Evolutionary conservation across 2,329 filamentous ascomycete genomes (phyloP).

Genomic region (Cyphellophora europaea): DNA sequence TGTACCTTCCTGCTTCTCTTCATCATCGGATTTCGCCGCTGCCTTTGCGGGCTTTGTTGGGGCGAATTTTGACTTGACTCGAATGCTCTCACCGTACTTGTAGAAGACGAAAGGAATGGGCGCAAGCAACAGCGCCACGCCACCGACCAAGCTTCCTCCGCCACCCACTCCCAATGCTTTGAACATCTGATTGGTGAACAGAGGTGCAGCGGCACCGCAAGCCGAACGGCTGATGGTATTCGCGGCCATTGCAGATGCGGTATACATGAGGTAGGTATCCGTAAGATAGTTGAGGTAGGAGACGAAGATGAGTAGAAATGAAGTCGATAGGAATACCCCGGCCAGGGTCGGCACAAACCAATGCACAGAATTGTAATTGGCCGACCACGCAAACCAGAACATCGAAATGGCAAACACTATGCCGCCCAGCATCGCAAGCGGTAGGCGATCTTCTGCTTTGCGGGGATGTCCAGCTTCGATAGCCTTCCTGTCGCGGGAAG

Average conservation of each 20-base stretch:
- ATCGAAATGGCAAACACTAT: constrained; percentile 47
- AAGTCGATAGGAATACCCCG: constrained; percentile 31
- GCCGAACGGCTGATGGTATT: constrained; percentile 38
- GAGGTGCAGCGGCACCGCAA: constrained; percentile 38
- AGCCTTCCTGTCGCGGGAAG: constrained; percentile 9
- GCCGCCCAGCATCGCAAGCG: constrained; percentile 39
- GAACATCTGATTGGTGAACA: constrained; percentile 40
- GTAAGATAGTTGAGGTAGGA: constrained; percentile 33
- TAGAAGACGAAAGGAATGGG: constrained; percentile 37
- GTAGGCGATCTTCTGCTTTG: constrained; percentile 33
- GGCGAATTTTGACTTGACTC: constrained; percentile 40
- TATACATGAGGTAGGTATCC: constrained; percentile 34
- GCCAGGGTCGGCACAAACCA: constrained; percentile 40
- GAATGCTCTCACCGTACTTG: constrained; percentile 31
- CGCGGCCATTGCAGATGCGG: constrained; percentile 33
- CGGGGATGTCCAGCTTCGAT: constrained; percentile 10
- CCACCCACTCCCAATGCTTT: constrained; percentile 36
- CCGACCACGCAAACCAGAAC: constrained; percentile 55
- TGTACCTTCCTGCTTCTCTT: constrained; percentile 10
- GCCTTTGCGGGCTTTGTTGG: constrained; percentile 13
- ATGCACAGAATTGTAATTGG: constrained; percentile 32
- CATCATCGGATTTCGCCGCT: constrained; percentile 4
- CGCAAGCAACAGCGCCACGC: constrained; percentile 34
- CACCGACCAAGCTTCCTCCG: constrained; percentile 36
- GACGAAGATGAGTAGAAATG: constrained; percentile 33